Base-by-base conservation (phyloP, 1,139 yeast genomes). In the Sugiyamaella xylanicola region DNA sequence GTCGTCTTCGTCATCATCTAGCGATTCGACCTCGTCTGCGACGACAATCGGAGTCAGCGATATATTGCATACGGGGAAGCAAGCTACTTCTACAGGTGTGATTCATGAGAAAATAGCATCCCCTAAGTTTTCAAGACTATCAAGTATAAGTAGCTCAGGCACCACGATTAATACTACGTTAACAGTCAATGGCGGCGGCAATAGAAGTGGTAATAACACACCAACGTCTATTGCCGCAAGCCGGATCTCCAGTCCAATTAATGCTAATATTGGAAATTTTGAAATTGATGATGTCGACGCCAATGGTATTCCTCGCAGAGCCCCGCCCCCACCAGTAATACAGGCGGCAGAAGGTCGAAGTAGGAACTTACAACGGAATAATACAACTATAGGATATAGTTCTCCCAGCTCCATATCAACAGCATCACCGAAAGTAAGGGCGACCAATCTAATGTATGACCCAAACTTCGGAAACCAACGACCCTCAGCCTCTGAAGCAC, bases 291-390 rank as follows among this genome's bases (percentile, higher is more conserved):
- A 25, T 13, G 36, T 36, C 9, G 35, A 36, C 21, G n/a, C 35
- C 7, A 46, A 3, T 5, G 15, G 42, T 16, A 16, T 4, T 13
- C 50, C 42, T 19, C 39, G 52, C 1, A 19, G 52, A 25, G 52
- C 52, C 17, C 52, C 52, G 1, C 45, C 47, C 8, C 52, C 52
- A 39, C 52, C 52, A 36, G 21, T 35, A 9, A 27, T 19, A 32
- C 52, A 48, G 15, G 37, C 17, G 25, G 5, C 27, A 17, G 39
- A 13, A 40, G 21, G 19, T 3, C 21, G 13, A 4, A 16, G 20
- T 20, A 25, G 39, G 15, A 21, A 36, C 9, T 17, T 48, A 25
- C 35, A 37, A 4, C 43, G 44, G 7, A 37, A 48, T 21, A 27
- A 48, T 37, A 37, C 44, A 9, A 36, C 43, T 9, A 9, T 45